Evolutionary conservation across 208 protist species (phyloP).

Genomic region (Leishmania turanica): DNA sequence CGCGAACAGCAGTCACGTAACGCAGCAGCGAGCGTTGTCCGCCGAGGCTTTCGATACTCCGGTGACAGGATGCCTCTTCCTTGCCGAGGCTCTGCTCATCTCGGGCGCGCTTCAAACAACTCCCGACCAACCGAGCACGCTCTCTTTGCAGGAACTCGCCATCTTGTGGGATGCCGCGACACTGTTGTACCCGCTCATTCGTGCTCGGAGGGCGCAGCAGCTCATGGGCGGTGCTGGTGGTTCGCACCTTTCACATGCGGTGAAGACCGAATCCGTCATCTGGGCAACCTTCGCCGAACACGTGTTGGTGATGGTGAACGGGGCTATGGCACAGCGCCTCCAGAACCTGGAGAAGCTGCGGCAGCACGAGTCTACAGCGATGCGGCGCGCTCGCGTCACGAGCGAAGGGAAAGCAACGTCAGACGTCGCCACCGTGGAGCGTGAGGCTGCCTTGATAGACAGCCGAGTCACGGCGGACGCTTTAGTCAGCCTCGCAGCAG

Average conservation of each 20-base stretch:
- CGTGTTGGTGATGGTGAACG: conserved; percentile 24
- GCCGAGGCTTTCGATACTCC: conserved; percentile 20
- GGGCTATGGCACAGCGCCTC: conserved; percentile 23
- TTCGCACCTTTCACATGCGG: not conserved
- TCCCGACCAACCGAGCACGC: conserved; percentile 4
- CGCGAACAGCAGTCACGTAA: not conserved
- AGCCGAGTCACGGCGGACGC: conserved; percentile 5
- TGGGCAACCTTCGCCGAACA: conserved; percentile 27
- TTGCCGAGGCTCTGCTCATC: conserved; percentile 54
- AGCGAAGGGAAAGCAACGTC: not conserved
- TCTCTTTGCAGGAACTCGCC: conserved; percentile 32
- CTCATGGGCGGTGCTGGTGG: not conserved
- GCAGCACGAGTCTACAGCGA: conserved; percentile 20
- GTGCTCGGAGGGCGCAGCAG: conserved; percentile 22
- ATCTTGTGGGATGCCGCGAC: conserved; percentile 50
- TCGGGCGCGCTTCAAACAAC: conserved; percentile 8
- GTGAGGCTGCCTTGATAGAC: not conserved
- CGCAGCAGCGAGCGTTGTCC: not conserved
- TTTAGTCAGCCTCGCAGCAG: conserved; percentile 14
- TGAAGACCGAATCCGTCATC: conserved; percentile 24
- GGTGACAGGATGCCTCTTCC: conserved; percentile 54
- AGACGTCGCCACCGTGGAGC: not conserved
- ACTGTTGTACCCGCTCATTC: conserved; percentile 45
- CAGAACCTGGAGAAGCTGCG: conserved; percentile 17
- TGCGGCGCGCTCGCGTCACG: conserved; percentile 13